Base-by-base conservation (phyloP, 1,284 basidiomycete species). In the Tylopilus microsporus region DNA sequence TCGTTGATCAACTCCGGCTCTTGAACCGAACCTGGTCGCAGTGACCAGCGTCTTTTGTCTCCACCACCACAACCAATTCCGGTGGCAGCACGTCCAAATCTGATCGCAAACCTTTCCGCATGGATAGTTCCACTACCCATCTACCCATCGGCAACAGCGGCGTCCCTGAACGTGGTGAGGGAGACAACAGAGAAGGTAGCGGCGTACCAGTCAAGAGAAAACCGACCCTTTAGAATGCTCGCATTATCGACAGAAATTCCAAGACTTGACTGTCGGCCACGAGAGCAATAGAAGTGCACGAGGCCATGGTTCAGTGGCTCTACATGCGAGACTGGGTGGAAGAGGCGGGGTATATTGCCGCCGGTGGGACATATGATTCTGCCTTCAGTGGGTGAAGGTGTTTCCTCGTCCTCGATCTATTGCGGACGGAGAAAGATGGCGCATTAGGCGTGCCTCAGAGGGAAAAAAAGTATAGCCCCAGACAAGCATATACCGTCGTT, bases 31-130 rank as follows among this genome's bases (percentile, higher is more conserved):
- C 60, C 91, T 77, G 39, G 91, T 94, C 10, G 91, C 87, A 56
- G 91, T 92, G 16, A 92, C 86, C 89, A 10, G 91, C 86, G 70
- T 92, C 90, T 0, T 89, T 89, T 18, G 89, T 92, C 69, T 90
- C 89, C 12, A 92, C 85, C 43, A 91, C 77, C 4, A 85, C 87
- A n/a, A 92, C 82, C 42, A 92, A 74, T 67, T 84, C 85, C 12
- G 89, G 90, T 21, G 89, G 89, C 10, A 10, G 86, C 88, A 21
- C 86, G 79, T 0, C 86, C 87, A 62, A 80, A 86, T 37, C 79
- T 73, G 15, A 84, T 68, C 1, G 79, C 65, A 64, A 83, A 82
- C 36, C 67, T 61, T 34, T 66, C 66, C 52, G 71, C 60, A 62
- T 62, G 69, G 7, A 74, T 66, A 36, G 66, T 64, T 34, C 65